Evolutionary conservation across 805 yeast species (phyloP), one percentile per base, ranked within the genome.

Genomic region (Wickerhamiella dianesei): DNA sequence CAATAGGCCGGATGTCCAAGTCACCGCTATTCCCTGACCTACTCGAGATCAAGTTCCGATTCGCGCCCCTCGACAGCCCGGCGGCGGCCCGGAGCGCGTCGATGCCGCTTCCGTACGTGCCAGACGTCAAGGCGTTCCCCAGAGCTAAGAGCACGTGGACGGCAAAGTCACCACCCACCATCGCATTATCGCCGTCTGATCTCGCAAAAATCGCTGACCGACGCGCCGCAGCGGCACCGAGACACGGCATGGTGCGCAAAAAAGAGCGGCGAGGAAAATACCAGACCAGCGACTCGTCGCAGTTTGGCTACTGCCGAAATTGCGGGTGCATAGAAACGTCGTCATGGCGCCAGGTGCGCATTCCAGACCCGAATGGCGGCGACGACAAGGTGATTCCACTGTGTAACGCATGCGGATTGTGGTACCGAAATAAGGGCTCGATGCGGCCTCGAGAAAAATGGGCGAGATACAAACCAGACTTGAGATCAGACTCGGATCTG

Each of bases 381-480:
- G 47, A 50, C 9, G 44, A 44, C 46, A 14, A 17, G 17, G 39
- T 14, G 5, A 42, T 37, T 29, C 45, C 39, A 18, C 50, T 59
- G 36, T 58, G 62, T 44, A 58, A 58, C 37, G 57, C 65, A n/a
- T 62, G 65, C 43, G 65, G 65, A 4, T 46, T 62, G n/a, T 62
- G 59, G 48, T 57, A 51, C 47, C 47, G 51, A 41, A 47, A 54
- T 16, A 58, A 62, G 44, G 52, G 53, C 21, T 48, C 50, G 21
- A 61, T 61, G 64, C 54, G 65, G 16, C 65, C 65, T 3, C 48
- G 50, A n/a, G 45, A 49, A 36, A 48, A 55, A n/a, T 62, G 65
- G 65, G 51, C 47, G n/a, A 44, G 48, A 19, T 35, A 44, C 36
- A 46, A 47, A 35, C 12, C 32, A 25, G 32, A 25, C 32, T 25